Evolutionary conservation across 2,329 filamentous ascomycete species (phyloP).

Genomic region (Stagonosporopsis vannaccii): DNA sequence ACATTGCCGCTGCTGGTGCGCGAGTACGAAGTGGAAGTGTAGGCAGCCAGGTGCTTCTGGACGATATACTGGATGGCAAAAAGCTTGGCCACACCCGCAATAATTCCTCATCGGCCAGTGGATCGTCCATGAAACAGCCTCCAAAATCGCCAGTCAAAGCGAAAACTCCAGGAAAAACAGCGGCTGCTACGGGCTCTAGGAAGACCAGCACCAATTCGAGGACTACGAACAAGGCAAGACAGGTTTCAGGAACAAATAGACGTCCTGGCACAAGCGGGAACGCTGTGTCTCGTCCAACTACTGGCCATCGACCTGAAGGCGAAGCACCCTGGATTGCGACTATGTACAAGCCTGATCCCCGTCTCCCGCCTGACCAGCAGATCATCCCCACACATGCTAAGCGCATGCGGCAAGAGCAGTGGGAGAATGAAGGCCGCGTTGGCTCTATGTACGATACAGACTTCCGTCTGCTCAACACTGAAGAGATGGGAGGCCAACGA

Average conservation of each 20-base stretch:
- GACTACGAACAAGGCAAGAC: slow-evolving; percentile 47
- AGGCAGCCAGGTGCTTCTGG: slow-evolving; percentile 60
- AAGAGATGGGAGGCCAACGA: slow-evolving; percentile 56
- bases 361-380: slow-evolving; percentile 92
- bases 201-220: slow-evolving; percentile 39
- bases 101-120: slow-evolving; percentile 31
- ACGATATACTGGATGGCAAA: slow-evolving; percentile 50
- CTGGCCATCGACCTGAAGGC: slow-evolving; percentile 81
- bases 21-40: slow-evolving; percentile 75
- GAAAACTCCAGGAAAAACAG: slow-evolving; percentile 48
- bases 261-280: slow-evolving; percentile 70
- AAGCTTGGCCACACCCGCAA: slow-evolving; percentile 30
- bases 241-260: slow-evolving; percentile 46
- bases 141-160: slow-evolving; percentile 49
- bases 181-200: slow-evolving; percentile 44
- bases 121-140: slow-evolving; percentile 40
- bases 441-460: slow-evolving; percentile 86
- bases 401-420: slow-evolving; percentile 90
- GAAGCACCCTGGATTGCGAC: slow-evolving; percentile 95
- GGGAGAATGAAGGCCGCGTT: slow-evolving; percentile 89
- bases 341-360: slow-evolving; percentile 94
- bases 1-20: slow-evolving; percentile 66
- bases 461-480: slow-evolving; percentile 78
- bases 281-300: slow-evolving; percentile 60
- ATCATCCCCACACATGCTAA: slow-evolving; percentile 93